phyloP scores from a whole-genome alignment of 768 basidiomycete genomes.

The Lactarius deliciosus region DNA sequence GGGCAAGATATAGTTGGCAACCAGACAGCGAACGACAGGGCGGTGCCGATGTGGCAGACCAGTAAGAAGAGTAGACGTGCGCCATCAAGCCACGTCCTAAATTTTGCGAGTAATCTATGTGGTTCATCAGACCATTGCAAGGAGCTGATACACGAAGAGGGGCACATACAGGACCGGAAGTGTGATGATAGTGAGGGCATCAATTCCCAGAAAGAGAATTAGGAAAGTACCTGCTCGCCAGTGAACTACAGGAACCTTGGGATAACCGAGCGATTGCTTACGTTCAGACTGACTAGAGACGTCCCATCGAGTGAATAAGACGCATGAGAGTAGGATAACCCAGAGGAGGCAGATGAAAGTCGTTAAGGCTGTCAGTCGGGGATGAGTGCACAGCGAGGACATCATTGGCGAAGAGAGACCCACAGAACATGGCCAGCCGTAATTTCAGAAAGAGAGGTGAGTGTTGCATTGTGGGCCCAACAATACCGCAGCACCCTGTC shows the following conservation, averaged over 20 bases:
- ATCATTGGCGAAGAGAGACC: constrained; percentile 14
- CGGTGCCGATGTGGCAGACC: constrained; percentile 46
- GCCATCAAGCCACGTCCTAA: constrained; percentile 54
- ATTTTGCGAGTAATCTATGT: constrained; percentile 46
- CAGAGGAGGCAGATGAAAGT: constrained; percentile 48
- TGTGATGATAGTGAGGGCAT: constrained; percentile 43
- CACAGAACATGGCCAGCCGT: constrained; percentile 34
- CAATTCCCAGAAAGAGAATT: constrained; percentile 43
- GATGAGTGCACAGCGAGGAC: constrained; percentile 4
- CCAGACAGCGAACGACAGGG: constrained; percentile 45
- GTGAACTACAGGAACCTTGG: neutral
- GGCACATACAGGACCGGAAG: constrained; percentile 45
- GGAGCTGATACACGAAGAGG: constrained; percentile 15
- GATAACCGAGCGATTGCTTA: constrained; percentile 34
- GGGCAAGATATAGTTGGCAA: constrained; percentile 46
- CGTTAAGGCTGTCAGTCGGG: constrained; percentile 41
- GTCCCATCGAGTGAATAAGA: constrained; percentile 49
- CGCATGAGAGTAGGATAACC: constrained; percentile 47
- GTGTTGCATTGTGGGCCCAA: constrained; percentile 28
- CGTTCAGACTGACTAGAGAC: constrained; percentile 46
- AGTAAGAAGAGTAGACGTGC: constrained; percentile 50
- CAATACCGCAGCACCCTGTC: neutral
- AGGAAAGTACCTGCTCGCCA: constrained; percentile 45
- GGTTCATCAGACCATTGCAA: constrained; percentile 25
- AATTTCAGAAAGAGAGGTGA: constrained; percentile 32